phyloP scores from a whole-genome alignment of 2,329 filamentous ascomycete species.

The Fonsecaea pedrosoi region DNA sequence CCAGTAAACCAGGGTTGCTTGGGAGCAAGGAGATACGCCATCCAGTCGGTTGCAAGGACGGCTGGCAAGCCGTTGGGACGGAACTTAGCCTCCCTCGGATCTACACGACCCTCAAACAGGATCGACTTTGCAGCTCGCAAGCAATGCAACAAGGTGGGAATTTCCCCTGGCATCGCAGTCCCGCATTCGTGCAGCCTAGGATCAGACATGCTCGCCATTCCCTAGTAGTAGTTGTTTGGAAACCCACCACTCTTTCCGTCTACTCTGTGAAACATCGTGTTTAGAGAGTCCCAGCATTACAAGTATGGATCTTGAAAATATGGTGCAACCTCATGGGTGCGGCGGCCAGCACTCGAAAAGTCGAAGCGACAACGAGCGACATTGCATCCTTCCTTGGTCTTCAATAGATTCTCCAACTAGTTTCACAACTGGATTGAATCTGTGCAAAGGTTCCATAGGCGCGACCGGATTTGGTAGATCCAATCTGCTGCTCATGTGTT shows the following conservation, averaged over 20 bases:
- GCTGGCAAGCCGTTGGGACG: conserved; percentile 11
- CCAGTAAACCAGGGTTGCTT: conserved; percentile 1
- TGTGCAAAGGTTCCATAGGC: neutral
- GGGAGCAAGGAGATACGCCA: conserved; percentile 8
- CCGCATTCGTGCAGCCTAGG: conserved; percentile 1
- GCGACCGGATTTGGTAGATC: conserved; percentile 20
- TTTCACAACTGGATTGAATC: conserved; percentile 12
- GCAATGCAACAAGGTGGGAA: conserved; percentile 14
- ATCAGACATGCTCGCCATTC: neutral
- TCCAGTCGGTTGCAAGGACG: conserved; percentile 13
- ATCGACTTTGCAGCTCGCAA: conserved; percentile 26
- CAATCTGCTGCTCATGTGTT: conserved; percentile 22
- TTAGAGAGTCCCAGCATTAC: neutral
- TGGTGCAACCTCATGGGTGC: neutral
- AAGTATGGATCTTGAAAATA: neutral
- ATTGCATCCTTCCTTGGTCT: conserved; percentile 3
- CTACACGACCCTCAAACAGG: conserved; percentile 24
- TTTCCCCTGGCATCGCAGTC: conserved; percentile 19
- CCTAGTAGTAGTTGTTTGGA: neutral
- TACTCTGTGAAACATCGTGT: neutral
- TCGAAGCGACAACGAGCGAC: conserved; percentile 1
- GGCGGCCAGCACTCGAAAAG: neutral
- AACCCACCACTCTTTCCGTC: conserved; percentile 7
- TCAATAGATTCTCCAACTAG: conserved; percentile 11
- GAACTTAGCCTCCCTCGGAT: conserved; percentile 15